Evolutionary conservation across 345 rosid genomes (phyloP).

Genomic region (Nephelium lappaceum): DNA sequence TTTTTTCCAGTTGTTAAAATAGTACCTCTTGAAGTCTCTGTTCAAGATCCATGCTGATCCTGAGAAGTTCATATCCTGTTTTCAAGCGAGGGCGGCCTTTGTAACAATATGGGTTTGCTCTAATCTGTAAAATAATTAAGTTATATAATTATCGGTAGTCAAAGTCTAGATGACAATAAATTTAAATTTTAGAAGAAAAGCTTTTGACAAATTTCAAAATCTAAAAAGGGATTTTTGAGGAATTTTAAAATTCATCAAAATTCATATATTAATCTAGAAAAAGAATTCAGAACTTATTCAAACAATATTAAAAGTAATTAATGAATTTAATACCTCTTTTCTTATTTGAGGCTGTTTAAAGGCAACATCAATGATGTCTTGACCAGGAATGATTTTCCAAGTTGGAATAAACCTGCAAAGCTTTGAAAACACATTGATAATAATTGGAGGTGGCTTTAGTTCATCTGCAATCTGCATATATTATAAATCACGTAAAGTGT

Average conservation of each 20-base stretch:
- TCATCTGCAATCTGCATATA: slow-evolving; percentile 64
- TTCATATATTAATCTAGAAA: no score
- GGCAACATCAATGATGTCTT: slow-evolving; percentile 65
- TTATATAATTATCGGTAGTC: neutral
- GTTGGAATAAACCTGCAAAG: slow-evolving; percentile 59
- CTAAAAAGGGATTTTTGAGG: no score
- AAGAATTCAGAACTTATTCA: no score
- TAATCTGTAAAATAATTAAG: slow-evolving; percentile 26
- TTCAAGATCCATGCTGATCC: slow-evolving; percentile 46
- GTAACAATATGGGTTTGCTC: slow-evolving; percentile 54
- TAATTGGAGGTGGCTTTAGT: slow-evolving; percentile 51
- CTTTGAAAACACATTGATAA: slow-evolving; percentile 44
- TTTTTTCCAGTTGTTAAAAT: no score
- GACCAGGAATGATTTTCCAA: slow-evolving; percentile 54
- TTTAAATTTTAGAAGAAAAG: no score
- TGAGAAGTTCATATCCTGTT: slow-evolving; percentile 51
- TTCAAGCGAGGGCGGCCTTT: slow-evolving; percentile 63
- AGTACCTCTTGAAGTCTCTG: slow-evolving; percentile 44
- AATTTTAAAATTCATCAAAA: no score
- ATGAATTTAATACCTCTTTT: slow-evolving; percentile 40
- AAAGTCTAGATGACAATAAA: neutral
- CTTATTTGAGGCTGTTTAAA: slow-evolving; percentile 63
- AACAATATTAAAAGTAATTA: neutral
- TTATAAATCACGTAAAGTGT: neutral
- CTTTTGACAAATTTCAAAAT: no score